Evolutionary conservation across 257 asterid species (phyloP).

Genomic region (Nicotiana benthamiana): DNA sequence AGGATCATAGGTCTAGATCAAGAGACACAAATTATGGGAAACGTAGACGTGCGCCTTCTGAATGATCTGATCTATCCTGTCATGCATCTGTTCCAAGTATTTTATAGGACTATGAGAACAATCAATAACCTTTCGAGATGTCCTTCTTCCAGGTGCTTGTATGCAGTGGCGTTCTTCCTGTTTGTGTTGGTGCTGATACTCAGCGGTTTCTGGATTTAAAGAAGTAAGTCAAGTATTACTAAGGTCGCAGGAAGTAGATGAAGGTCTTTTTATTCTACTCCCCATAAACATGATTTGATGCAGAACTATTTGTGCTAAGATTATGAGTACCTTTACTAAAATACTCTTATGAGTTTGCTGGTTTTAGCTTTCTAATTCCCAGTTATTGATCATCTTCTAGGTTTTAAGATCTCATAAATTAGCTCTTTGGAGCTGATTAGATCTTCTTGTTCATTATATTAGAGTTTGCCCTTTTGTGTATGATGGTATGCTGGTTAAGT

Average conservation of each 20-base stretch:
- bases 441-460: neutral
- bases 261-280: slow-evolving; percentile 22
- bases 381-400: slow-evolving; percentile 11
- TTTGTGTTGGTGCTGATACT: slow-evolving; percentile 23
- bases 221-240: slow-evolving; percentile 56
- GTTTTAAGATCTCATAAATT: slow-evolving; percentile 14
- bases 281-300: slow-evolving; percentile 28
- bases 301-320: slow-evolving; percentile 28
- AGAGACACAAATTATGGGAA: slow-evolving; percentile 46
- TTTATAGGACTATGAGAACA: slow-evolving; percentile 3
- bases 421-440: slow-evolving; percentile 7
- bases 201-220: slow-evolving; percentile 30
- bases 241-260: slow-evolving; percentile 33
- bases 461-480: neutral
- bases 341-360: slow-evolving; percentile 33
- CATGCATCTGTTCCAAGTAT: slow-evolving; percentile 1
- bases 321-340: slow-evolving; percentile 20
- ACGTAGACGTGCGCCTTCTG: slow-evolving; percentile 37
- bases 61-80: slow-evolving; percentile 17
- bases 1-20: slow-evolving; percentile 34
- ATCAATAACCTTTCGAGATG: slow-evolving; percentile 7
- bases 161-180: slow-evolving; percentile 27
- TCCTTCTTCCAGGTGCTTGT: slow-evolving; percentile 16
- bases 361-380: slow-evolving; percentile 17
- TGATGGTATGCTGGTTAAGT: neutral